Percentiles rank a stretch among this genome's conserved stretches.
Evolutionary conservation across 495 filamentous ascomycete species (phyloP).

Genomic region (Bacidia gigantensis): DNA sequence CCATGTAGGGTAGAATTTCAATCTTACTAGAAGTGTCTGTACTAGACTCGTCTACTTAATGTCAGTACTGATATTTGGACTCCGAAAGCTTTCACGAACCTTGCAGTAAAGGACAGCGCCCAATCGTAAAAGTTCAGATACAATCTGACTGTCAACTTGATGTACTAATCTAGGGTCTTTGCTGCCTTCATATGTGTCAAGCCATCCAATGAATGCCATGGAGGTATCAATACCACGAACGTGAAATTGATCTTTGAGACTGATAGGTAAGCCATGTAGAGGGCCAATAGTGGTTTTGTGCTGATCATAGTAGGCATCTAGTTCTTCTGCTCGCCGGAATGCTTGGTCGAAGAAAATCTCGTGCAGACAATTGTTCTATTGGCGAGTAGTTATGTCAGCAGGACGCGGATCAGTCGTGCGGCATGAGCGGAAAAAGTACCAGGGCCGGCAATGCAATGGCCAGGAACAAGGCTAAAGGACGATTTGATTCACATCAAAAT

Average conservation of each 20-base stretch:
- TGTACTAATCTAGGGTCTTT: conserved; percentile 14
- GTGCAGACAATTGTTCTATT: conserved; percentile 29
- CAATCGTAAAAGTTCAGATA: conserved; percentile 35
- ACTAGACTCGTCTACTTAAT: conserved; percentile 50
- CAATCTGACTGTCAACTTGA: conserved; percentile 35
- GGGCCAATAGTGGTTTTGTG: conserved; percentile 23
- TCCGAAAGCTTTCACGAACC: no score
- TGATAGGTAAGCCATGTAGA: conserved; percentile 31
- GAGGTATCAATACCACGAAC: conserved; percentile 17
- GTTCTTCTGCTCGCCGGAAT: conserved; percentile 19
- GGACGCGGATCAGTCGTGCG: neutral
- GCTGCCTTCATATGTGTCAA: no score
- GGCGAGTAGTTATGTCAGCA: no score
- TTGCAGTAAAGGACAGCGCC: conserved; percentile 56
- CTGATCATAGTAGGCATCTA: conserved; percentile 22
- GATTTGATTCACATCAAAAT: no score
- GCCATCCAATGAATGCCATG: conserved; percentile 19
- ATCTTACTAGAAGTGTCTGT: conserved; percentile 46
- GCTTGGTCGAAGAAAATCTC: conserved; percentile 26
- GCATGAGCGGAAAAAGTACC: conserved; percentile 11
- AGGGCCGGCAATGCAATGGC: no score
- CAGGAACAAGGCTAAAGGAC: no score
- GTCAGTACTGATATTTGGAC: no score
- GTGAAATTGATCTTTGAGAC: conserved; percentile 27
- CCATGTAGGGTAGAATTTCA: no score